These are phyloP conservation scores for Plasmopara muralis DNA, from an alignment of 352 stramenopile genomes.

Conservation along the genomic window DNA sequence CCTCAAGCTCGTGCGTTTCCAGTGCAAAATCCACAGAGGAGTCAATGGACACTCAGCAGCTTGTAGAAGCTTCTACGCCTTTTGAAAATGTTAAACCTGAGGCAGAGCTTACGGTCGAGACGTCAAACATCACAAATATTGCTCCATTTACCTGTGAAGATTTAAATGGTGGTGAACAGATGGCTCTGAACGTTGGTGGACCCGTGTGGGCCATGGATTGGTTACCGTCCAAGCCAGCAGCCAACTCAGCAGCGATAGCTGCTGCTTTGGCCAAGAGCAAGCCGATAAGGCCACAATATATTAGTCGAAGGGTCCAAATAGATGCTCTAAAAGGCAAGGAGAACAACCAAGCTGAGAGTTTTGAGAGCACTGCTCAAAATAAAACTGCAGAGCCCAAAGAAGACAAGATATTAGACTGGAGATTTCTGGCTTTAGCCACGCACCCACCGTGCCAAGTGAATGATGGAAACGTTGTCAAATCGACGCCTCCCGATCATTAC, in stretches of 20 bases:
- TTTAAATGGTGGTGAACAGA: slow-evolving; percentile 26
- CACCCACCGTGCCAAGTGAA: slow-evolving; percentile 62
- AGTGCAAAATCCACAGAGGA: slow-evolving; percentile 1
- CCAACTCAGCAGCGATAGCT: slow-evolving; percentile 7
- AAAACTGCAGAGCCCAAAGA: slow-evolving; percentile 5
- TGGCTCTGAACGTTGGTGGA: slow-evolving; percentile 60
- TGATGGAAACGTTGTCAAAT: slow-evolving; percentile 52
- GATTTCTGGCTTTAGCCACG: slow-evolving; percentile 52
- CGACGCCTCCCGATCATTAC: slow-evolving; percentile 68
- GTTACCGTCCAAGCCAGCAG: slow-evolving; percentile 30
- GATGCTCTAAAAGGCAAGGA: slow-evolving; percentile 28
- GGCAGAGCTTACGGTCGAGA: slow-evolving; percentile 1
- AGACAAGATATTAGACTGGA: slow-evolving; percentile 31
- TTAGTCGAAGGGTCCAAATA: slow-evolving; percentile 2
- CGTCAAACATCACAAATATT: slow-evolving; percentile 23
- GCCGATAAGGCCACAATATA: slow-evolving; percentile 11
- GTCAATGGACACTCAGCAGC: slow-evolving; percentile 1
- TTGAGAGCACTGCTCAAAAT: slow-evolving; percentile 3
- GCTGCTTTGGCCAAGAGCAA: slow-evolving; percentile 5
- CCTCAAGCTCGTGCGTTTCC: slow-evolving; percentile 8
- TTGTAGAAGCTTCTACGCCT: slow-evolving; percentile 11
- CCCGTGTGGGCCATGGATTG: slow-evolving; percentile 82
- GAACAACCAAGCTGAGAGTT: slow-evolving; percentile 19
- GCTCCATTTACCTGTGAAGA: slow-evolving; percentile 43
- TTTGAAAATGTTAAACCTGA: background rate